Percentiles rank a stretch among this genome's conserved stretches.
These are phyloP conservation scores for Sarocladium strictum DNA, from an alignment of 2,329 filamentous ascomycete genomes.

Conservation along the genomic window DNA sequence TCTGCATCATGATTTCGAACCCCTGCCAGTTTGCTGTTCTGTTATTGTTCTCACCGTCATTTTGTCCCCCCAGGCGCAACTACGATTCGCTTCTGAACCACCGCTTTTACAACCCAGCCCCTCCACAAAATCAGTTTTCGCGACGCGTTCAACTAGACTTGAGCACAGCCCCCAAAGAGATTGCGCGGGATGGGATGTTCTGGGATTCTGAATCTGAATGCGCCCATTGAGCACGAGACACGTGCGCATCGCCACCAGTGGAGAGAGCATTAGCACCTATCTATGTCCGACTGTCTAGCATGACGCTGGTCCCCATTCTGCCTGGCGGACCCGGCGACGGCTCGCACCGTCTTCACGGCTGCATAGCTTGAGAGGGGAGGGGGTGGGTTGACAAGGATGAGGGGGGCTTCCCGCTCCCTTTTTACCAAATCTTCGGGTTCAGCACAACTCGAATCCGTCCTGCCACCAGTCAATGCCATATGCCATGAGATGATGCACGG, in stretches of 20 bases:
- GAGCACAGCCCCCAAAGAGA: neutral
- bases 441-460: neutral
- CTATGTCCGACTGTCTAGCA: conserved; percentile 15
- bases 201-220: conserved; percentile 9
- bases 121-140: neutral
- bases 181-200: neutral
- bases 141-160: neutral
- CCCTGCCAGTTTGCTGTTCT: neutral
- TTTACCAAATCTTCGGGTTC: conserved; percentile 9
- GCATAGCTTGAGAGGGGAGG: conserved; percentile 19
- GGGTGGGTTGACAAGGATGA: conserved; percentile 15
- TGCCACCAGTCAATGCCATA: neutral
- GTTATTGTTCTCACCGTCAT: neutral
- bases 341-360: conserved; percentile 30
- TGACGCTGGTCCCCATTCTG: conserved; percentile 25
- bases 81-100: conserved; percentile 8
- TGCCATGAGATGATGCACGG: neutral
- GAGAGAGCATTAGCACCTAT: conserved; percentile 13
- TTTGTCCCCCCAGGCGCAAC: neutral
- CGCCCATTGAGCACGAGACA: conserved; percentile 28
- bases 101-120: conserved; percentile 8
- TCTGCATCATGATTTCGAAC: neutral
- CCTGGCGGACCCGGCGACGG: conserved; percentile 28
- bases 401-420: conserved; percentile 15
- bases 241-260: conserved; percentile 23